Evolutionary conservation across 2,329 filamentous ascomycete genomes (phyloP).

Genomic region (Allantophomopsis lycopodina): DNA sequence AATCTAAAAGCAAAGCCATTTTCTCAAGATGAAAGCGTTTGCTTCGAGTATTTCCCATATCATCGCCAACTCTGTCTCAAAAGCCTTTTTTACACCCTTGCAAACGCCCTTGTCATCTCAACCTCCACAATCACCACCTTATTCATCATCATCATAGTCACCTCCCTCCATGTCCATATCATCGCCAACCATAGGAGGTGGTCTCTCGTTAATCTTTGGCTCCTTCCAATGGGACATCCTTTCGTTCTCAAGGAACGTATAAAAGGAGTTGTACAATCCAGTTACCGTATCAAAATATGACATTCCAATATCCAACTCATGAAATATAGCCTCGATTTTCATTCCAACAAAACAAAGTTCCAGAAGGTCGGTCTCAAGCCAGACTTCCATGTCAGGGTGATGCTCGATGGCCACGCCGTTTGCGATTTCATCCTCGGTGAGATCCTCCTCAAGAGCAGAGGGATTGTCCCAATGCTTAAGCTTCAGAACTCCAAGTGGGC

Average conservation of each 20-base stretch:
- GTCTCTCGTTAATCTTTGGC: constrained; percentile 21
- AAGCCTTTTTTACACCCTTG: no score
- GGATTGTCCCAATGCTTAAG: constrained; percentile 28
- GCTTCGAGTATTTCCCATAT: no score
- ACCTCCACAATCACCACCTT: no score
- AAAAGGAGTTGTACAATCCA: constrained; percentile 45
- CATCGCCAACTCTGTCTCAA: no score
- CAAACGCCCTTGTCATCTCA: no score
- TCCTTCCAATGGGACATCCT: constrained; percentile 54
- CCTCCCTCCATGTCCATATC: no score
- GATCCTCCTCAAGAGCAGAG: constrained; percentile 9
- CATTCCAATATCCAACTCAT: constrained; percentile 42
- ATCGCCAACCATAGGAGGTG: constrained; percentile 5
- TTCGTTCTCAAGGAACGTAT: constrained; percentile 52
- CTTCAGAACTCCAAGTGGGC: constrained; percentile 29
- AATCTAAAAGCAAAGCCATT: no score
- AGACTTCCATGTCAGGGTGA: constrained; percentile 33
- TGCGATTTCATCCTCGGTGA: constrained; percentile 10
- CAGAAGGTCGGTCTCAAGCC: constrained; percentile 51
- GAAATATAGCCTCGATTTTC: constrained; percentile 42
- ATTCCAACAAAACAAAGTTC: constrained; percentile 47
- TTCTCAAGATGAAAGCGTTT: no score
- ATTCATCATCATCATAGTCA: no score
- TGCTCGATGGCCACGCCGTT: constrained; percentile 10
- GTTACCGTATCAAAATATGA: constrained; percentile 48